A percentile compares a stretch with the other conserved stretches of the same genome.
These are phyloP conservation scores for Leptographium flavum DNA, from an alignment of 2,329 filamentous ascomycete species.

Conservation along the genomic window DNA sequence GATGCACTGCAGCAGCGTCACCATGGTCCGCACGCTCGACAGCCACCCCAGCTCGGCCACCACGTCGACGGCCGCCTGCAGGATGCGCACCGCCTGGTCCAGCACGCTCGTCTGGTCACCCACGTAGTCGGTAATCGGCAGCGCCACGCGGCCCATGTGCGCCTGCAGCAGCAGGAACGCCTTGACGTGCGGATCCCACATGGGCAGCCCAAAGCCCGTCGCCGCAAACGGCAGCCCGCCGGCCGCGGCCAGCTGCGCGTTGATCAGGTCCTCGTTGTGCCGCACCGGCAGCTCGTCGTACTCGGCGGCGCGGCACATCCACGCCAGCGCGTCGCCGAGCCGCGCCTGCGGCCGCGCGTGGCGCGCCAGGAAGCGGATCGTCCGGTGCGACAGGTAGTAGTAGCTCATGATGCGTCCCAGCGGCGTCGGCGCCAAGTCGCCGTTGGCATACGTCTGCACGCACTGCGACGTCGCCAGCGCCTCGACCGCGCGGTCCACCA, in stretches of 20 bases:
- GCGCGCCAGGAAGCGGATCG: constrained; percentile 69
- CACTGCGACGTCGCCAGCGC: constrained; percentile 78
- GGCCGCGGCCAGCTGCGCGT: constrained; percentile 72
- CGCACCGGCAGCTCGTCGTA: constrained; percentile 96
- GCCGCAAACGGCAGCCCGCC: constrained; percentile 44
- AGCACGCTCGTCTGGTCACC: constrained; percentile 83
- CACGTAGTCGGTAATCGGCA: constrained; percentile 94
- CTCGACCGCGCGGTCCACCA: constrained; percentile 74
- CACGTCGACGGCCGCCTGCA: constrained; percentile 89
- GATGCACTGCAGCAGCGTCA: constrained; percentile 76
- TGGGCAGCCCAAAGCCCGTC: constrained; percentile 54
- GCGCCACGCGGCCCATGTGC: constrained; percentile 81
- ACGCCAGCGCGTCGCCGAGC: constrained; percentile 72
- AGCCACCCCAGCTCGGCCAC: constrained; percentile 78
- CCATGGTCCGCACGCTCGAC: constrained; percentile 66
- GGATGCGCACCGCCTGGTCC: constrained; percentile 92
- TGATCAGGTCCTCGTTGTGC: constrained; percentile 97
- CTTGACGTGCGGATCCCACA: constrained; percentile 99
- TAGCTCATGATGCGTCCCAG: constrained; percentile 99
- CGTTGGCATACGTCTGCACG: constrained; percentile 68
- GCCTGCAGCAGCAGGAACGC: constrained; percentile 87
- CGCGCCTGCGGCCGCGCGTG: constrained; percentile 46
- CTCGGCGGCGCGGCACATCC: constrained; percentile 88
- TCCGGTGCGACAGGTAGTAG: constrained; percentile 94
- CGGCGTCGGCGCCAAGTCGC: constrained; percentile 77